phyloP scores from a whole-genome alignment of 345 rosid species.

The Luvunga scandens region DNA sequence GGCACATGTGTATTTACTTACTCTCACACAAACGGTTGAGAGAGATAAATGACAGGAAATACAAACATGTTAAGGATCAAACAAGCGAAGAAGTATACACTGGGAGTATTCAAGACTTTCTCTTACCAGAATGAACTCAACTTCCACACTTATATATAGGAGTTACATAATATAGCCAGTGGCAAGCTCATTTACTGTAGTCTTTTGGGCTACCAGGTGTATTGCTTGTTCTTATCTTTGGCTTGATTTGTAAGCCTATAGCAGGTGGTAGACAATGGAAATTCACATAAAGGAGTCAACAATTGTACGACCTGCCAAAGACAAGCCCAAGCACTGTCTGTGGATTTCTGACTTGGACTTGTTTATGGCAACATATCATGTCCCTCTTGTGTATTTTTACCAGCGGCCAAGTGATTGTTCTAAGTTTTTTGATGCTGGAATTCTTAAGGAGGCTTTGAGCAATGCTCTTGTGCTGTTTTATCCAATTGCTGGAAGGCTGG shows the following conservation, averaged over 20 bases:
- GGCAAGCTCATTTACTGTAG: neutral
- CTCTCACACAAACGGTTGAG: neutral
- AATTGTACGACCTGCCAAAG: slow-evolving; percentile 23
- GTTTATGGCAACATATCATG: slow-evolving; percentile 4
- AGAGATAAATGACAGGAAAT: neutral
- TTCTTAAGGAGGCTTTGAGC: slow-evolving; percentile 33
- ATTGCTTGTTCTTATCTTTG: neutral
- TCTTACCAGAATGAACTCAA: too few relatives aligned
- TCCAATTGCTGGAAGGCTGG: slow-evolving; percentile 54
- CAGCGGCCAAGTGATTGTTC: slow-evolving; percentile 12
- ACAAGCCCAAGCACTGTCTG: slow-evolving; percentile 17
- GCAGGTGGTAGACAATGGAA: neutral
- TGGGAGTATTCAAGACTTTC: too few relatives aligned
- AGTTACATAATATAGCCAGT: too few relatives aligned
- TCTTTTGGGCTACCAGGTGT: neutral
- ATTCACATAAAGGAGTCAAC: slow-evolving; percentile 12
- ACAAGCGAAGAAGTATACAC: neutral
- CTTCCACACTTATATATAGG: too few relatives aligned
- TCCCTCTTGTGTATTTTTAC: slow-evolving; percentile 26
- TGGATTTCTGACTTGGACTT: slow-evolving; percentile 35
- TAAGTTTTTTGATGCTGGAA: slow-evolving; percentile 7
- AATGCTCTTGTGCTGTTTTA: slow-evolving; percentile 35
- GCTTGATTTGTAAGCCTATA: neutral
- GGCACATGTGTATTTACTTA: neutral
- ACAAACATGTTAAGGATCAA: neutral